Conservation (phyloP, 441 rosid species). For the Lagerstroemia fauriei region DNA sequence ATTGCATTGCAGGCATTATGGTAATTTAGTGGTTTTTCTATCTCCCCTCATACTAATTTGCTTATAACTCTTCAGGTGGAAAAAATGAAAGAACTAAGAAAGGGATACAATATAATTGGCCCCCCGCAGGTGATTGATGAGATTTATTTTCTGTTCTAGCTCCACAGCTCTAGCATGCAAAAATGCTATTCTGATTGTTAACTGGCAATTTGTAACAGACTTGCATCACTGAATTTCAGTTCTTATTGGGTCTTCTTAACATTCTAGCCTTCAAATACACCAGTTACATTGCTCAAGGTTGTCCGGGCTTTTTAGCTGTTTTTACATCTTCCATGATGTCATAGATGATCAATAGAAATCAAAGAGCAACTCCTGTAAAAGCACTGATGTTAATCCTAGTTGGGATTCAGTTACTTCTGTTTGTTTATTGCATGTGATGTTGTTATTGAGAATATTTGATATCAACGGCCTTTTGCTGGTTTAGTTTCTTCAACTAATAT, state of each 20-base stretch:
- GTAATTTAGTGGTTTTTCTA: constrained; percentile 13
- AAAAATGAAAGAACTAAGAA: constrained; percentile 58
- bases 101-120: constrained; percentile 73
- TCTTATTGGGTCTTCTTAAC: background rate
- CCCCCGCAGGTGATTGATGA: constrained; percentile 62
- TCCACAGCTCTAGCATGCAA: background rate
- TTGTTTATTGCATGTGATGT: background rate
- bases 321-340: background rate
- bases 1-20: constrained; percentile 24
- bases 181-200: background rate
- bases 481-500: background rate
- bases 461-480: background rate
- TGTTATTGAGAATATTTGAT: background rate
- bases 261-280: background rate
- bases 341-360: background rate
- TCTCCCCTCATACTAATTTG: constrained; percentile 23
- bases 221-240: background rate
- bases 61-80: constrained; percentile 48
- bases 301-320: background rate
- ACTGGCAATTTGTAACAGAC: background rate
- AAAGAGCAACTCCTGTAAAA: background rate
- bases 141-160: background rate
- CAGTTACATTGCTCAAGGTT: background rate
- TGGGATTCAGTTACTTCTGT: background rate
- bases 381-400: no score